Evolutionary conservation across 164 flowering plant species (phyloP), one percentile per base, ranked within the genome.

Genomic region (Nymphaea colorata): DNA sequence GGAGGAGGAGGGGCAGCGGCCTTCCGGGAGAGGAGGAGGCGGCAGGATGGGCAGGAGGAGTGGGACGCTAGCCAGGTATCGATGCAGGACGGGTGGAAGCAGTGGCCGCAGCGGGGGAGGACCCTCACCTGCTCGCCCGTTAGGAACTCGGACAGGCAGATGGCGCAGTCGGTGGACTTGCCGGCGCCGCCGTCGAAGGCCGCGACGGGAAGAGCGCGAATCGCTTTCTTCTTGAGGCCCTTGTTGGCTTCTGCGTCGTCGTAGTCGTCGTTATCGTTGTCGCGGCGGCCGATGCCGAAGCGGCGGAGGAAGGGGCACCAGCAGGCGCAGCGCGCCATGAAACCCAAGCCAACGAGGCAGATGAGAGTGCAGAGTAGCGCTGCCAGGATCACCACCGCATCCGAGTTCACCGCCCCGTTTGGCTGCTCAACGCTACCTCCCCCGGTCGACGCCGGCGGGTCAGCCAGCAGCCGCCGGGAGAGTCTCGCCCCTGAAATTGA

Each of bases 291-390:
- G 36, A 25, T 25, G 36, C 36, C 36, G 1, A 25, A 25, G 44
- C 59, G 41, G 57, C 70, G 43, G 74, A 82, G 66, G 62, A 81
- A 61, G 36, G 89, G 85, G 47, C 95, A 90, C 69, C 84, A 77
- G 89, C 95, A 91, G 61, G 89, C 87, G 84, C 98, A 94, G 59
- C 95, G 89, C 3, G 86, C 90, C 15, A 87, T 89, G 12, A 94
- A 92, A 45, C 86, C 79, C 66, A 91, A 86, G 8, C 97, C 97
- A 18, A 94, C 86, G 18, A 87, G 85, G 79, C 98, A 91, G 43
- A 93, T 85, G 4, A 93, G 76, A 15, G 95, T 93, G 73, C 98
- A 91, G 70, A 94, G 76, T 18, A 94, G 86, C 3, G 97, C 87
- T 2, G 95, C 95, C 15, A 91, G 83, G 76, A 94, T 83, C 65